Evolutionary conservation across 2,329 filamentous ascomycete genomes (phyloP), one percentile per base, ranked within the genome.

Genomic region (Corniculantispora saksenae): DNA sequence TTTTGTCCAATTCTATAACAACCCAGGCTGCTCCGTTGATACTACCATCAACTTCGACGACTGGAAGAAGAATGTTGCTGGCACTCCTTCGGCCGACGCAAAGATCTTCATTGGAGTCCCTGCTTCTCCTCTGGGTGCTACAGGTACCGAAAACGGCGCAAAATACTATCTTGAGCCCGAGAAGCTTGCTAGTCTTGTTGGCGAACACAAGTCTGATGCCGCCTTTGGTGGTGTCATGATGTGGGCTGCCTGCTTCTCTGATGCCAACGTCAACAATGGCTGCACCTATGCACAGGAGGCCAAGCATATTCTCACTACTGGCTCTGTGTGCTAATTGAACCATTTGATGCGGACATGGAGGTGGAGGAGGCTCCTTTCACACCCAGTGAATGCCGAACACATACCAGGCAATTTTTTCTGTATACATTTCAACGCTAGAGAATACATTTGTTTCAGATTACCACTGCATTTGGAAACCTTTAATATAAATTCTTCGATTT

Each of bases 1-100:
- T 15, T 80, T 74, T 67, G 72, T 81, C 15, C 79, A 82, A 68
- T 81, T 81, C 72, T 82, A 82, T 72, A 82, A 82, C 71, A 82
- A 82, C 67, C 72, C 73, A 0, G 70, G 67, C 29, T 80, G 79
- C 66, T 72, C 76, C 21, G 77, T 76, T 21, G 72, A 75, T n/a
- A 68, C 69, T 2, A 70, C 70, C 29, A 75, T 78, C 70, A 79
- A 76, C 40, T 79, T 74, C 69, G 69, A 75, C 48, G 67, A 69
- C 53, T 79, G 77, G 77, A 71, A 68, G 55, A 57, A 47, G 0
- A 73, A 70, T 50, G 55, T 78, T 54, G 38, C 60, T 1, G 73
- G 71, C 6, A 67, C 70, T 9, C 68, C 70, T n/a, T 76, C 73
- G 64, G 66, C 69, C 57, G 67, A 70, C 6, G 74, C 76, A 19